Evolutionary conservation across 768 basidiomycete species (phyloP), one percentile per base, ranked within the genome.

Genomic region (Amanita muscaria): DNA sequence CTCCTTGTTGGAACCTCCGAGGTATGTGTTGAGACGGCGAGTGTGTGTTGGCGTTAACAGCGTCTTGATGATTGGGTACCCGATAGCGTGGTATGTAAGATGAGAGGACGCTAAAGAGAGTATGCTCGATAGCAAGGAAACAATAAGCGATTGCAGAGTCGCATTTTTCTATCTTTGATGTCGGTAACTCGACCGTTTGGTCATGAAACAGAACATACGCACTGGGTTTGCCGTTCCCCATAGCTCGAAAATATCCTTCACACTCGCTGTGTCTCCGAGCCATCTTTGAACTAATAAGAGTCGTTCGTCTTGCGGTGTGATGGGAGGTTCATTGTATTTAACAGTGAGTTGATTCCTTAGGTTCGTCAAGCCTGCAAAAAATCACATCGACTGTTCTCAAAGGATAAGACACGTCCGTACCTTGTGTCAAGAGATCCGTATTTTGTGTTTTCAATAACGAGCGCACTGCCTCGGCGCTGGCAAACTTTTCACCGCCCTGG

Each of bases 321-420:
- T 59, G 7, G 56, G 49, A 6, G 51, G 55, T 50, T 87, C 83
- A 38, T 59, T 65, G 1, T 62, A 55, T 52, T 70, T 70, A 21
- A 78, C 52, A 3, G 74, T 73, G 12, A 88, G 56, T 48, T 82
- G 80, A 51, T 83, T 84, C 29, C 83, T 69, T 47, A 89, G 21
- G 8, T 12, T 29, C 9, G 25, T 48, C 27, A 48, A 30, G n/a
- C 31, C 47, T 48, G 34, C 1, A 11, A 14, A 22, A 27, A 4
- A 9, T 39, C 47, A 23, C 44, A 47, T 53, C 38, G 39, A 52
- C 47, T 49, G 35, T 24, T 10, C 23, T 25, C 40, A 12, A 14
- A 32, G 3, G 25, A n/a, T 10, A 43, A 22, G 6, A 31, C 35
- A 41, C 15, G 22, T 16, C 15, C 50, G 19, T 24, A 69, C 70